Evolutionary conservation across 2,329 filamentous ascomycete genomes (phyloP).

Genomic region (Chaetomium olivaceum): DNA sequence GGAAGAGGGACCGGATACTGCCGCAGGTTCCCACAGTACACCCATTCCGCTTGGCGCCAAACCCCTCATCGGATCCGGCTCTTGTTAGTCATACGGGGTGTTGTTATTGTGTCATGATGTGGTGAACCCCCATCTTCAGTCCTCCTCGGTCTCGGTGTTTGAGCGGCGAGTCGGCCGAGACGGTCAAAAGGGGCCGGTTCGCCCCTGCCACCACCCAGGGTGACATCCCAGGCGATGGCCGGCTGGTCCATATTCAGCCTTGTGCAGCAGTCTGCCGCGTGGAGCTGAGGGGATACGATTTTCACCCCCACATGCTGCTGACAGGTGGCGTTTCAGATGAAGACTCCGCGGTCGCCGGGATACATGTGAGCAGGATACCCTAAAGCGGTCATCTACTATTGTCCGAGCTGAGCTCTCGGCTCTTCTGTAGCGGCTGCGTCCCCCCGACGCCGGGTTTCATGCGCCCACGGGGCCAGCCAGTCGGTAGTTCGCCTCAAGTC

Average conservation of each 20-base stretch:
- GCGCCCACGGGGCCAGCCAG: neutral
- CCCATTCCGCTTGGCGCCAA: neutral
- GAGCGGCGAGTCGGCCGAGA: constrained; percentile 13
- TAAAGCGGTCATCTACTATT: neutral
- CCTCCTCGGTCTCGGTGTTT: neutral
- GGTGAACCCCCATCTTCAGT: constrained; percentile 23
- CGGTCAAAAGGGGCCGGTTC: neutral
- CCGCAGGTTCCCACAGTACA: neutral
- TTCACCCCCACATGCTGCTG: constrained; percentile 15
- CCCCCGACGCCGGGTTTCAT: neutral
- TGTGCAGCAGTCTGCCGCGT: neutral
- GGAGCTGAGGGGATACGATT: neutral
- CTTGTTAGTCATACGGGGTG: constrained; percentile 24
- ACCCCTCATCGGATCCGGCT: neutral
- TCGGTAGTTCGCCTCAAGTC: constrained; percentile 4
- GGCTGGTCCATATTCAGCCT: constrained; percentile 11
- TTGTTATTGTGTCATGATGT: constrained; percentile 27
- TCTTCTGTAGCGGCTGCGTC: neutral
- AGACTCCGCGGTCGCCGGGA: neutral
- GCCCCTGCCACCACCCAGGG: neutral
- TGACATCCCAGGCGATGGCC: constrained; percentile 20
- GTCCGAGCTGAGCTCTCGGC: neutral
- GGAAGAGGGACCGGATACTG: constrained; percentile 9
- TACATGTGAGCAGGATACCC: neutral
- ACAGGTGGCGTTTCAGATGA: neutral